These are phyloP conservation scores for Zea luxurians DNA, from an alignment of 176 grass and related monocot genomes.

Conservation along the genomic window DNA sequence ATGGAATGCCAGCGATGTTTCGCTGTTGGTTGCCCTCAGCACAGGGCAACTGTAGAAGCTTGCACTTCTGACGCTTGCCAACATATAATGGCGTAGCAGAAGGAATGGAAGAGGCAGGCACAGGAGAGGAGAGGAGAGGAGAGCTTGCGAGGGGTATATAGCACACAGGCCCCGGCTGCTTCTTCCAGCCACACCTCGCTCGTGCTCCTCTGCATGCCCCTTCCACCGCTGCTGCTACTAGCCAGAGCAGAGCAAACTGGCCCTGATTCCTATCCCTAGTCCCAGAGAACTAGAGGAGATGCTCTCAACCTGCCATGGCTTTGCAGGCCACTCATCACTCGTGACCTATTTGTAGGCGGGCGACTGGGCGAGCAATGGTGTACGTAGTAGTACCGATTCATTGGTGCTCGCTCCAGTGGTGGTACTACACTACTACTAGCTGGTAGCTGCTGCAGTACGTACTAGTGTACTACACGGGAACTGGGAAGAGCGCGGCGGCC, in stretches of 20 bases:
- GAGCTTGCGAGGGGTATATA: not conserved
- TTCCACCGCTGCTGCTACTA: conserved; percentile 69
- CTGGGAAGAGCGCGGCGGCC: not conserved
- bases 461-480: not conserved
- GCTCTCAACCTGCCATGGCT: not conserved
- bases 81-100: conserved; percentile 30
- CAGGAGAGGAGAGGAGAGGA: conserved; percentile 48
- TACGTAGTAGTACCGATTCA: conserved; percentile 24
- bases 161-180: not conserved
- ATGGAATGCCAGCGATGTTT: too few species aligned
- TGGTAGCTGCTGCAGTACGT: conserved; percentile 43
- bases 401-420: not conserved
- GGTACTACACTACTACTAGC: not conserved
- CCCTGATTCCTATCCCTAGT: not conserved
- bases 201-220: conserved; percentile 96
- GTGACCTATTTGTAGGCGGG: conserved; percentile 40
- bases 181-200: not conserved
- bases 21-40: not conserved
- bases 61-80: not conserved
- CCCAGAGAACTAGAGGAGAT: not conserved
- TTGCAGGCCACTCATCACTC: not conserved
- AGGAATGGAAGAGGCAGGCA: conserved; percentile 78
- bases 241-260: conserved; percentile 18
- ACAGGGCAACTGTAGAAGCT: not conserved
- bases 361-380: not conserved